Base-by-base conservation (phyloP, 1,284 basidiomycete genomes). In the Singerocomus rubriflavus region DNA sequence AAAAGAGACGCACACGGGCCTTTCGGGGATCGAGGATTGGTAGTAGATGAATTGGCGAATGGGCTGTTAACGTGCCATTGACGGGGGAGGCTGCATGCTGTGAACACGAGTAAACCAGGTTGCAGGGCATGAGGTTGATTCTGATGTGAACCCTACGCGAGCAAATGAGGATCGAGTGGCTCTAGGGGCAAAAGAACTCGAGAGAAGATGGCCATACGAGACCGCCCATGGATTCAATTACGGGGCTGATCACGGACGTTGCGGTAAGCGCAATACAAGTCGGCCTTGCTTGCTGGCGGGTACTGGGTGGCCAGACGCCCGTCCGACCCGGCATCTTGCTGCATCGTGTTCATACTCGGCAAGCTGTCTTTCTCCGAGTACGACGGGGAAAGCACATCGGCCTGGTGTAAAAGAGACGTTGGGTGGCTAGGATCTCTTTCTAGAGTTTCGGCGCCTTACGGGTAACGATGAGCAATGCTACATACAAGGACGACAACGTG, bases 151-250 rank as follows among this genome's bases (percentile, higher is more conserved):
- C 54, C 64, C 61, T 68, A 65, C 36, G 46, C 55, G 63, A 61
- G 52, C 53, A 69, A 69, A 66, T 68, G 67, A 66, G 65, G 65
- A 68, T 66, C 62, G 53, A 54, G 66, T 64, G 63, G 66, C 63
- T 57, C 63, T 68, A 68, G 63, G 63, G 66, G 63, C 54, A n/a
- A 54, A 50, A 21, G 63, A 52, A 62, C 25, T 54, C 39, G 43
- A 51, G 48, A 51, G 59, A 63, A 62, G 35, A 35, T 52, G 57
- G 30, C 44, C 58, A 43, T 48, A 52, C 54, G 49, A 56, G 55
- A 63, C 64, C 38, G 56, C 55, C 55, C 21, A 57, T 29, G 46
- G 37, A 46, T 50, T 56, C 56, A 27, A 54, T 51, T 52, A 54
- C 33, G 48, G 48, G 17, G n/a, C 44, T 51, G 53, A 40, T 49